Evolutionary conservation across 345 rosid genomes (phyloP), one percentile per base, ranked within the genome.

Genomic region (Populus ilicifolia): DNA sequence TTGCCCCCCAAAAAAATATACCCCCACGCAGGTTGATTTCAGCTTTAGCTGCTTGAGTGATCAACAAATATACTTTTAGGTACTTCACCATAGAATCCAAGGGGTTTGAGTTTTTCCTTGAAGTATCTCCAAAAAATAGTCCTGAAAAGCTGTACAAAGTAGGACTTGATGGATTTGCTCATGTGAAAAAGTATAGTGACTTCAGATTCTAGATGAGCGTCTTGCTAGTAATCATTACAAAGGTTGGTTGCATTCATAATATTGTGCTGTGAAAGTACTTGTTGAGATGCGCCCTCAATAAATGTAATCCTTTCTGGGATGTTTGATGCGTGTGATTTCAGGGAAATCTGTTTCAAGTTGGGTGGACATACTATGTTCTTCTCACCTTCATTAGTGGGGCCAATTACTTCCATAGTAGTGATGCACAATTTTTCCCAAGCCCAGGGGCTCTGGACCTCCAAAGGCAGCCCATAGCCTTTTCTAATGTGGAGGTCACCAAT

Each of bases 341-440:
- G 86, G 80, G 83, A 29, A 61, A 54, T 7, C 62, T 71, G 27
- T 64, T 29, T 78, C 73, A 64, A 23, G 75, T 67, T 66, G 43
- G 17, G 25, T 78, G 75, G 74, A 61, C 63, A 41, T 76, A n/a
- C 61, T 82, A 30, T 79, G 33, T 82, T 63, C 39, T 77, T 11
- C 67, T 86, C 36, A 25, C 48, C 29, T 56, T 74, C 67, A 67
- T n/a, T 14, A 18, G 13, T 68, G 77, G 76, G 39, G 69, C 63
- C 52, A 50, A 69, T 63, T 20, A 52, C 59, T 68, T 72, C 71
- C 64, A 43, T 62, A 25, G 38, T 46, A 61, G 70, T 72, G 67
- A 61, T 27, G 29, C 44, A 41, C 77, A 63, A 44, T 52, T 63
- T 61, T 71, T 69, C 62, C 56, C 77, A 23, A 74, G 79, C 79